A percentile compares a stretch with the other conserved stretches of the same genome.
Evolutionary conservation across 768 basidiomycete genomes (phyloP).

Genomic region (Lactarius hengduanensis): DNA sequence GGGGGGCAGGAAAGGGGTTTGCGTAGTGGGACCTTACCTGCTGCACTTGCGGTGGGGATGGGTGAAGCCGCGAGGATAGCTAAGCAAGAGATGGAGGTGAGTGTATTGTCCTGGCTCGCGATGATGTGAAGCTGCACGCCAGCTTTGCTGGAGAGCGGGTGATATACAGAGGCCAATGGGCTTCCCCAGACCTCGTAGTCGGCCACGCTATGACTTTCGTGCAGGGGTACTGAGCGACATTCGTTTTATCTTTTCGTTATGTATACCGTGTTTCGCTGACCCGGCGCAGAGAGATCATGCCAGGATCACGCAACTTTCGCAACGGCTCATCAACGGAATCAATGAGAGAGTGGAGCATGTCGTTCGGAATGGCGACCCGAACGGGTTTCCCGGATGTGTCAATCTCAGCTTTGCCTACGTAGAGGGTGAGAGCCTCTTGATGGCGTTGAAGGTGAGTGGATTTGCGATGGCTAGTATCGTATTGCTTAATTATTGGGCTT

Average conservation of each 20-base stretch:
- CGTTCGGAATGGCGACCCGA: constrained; percentile 87
- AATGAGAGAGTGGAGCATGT: constrained; percentile 85
- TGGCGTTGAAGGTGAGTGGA: constrained; percentile 85
- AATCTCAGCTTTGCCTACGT: constrained; percentile 96
- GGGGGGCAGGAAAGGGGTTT: constrained; percentile 97
- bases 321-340: constrained; percentile 79
- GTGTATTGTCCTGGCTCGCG: constrained; percentile 38
- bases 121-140: constrained; percentile 38
- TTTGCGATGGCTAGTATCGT: not conserved
- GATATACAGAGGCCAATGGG: constrained; percentile 44
- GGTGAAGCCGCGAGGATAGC: constrained; percentile 95
- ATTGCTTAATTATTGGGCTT: constrained; percentile 4
- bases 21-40: constrained; percentile 90
- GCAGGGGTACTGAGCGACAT: constrained; percentile 91
- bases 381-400: constrained; percentile 94
- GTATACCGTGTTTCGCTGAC: constrained; percentile 34
- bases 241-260: not conserved
- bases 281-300: constrained; percentile 69
- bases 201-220: constrained; percentile 66
- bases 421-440: constrained; percentile 94
- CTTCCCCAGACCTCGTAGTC: constrained; percentile 41
- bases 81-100: constrained; percentile 87
- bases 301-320: constrained; percentile 68
- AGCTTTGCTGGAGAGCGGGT: constrained; percentile 34
- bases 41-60: constrained; percentile 84